Conservation (phyloP, 2,329 filamentous ascomycete species). For the Ceratocystiopsis brevicomis region DNA sequence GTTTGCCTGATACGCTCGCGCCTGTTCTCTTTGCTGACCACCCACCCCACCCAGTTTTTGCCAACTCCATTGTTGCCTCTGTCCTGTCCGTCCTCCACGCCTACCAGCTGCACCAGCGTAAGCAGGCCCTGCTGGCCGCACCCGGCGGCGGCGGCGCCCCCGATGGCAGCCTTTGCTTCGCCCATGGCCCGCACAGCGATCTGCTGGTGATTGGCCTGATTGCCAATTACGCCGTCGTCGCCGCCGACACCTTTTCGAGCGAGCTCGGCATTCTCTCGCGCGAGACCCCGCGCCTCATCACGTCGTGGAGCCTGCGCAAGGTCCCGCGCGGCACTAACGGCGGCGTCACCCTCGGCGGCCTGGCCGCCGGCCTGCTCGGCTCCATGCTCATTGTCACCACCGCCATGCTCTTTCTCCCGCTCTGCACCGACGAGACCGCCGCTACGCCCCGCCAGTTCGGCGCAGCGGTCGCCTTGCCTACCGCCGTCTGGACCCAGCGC, state of each 20-base stretch:
- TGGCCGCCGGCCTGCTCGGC: conserved; percentile 55
- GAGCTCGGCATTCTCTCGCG: conserved; percentile 82
- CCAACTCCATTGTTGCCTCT: conserved; percentile 68
- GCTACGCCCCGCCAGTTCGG: conserved; percentile 12
- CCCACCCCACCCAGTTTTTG: conserved; percentile 37
- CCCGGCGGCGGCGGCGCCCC: conserved; percentile 1
- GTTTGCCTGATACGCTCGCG: background rate
- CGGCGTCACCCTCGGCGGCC: conserved; percentile 60
- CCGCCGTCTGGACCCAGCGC: conserved; percentile 23
- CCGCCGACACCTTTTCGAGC: conserved; percentile 85
- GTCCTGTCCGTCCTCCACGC: conserved; percentile 40
- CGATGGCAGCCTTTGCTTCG: conserved; percentile 31
- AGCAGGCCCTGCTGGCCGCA: conserved; percentile 18
- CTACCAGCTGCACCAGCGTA: conserved; percentile 35
- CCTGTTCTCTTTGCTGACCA: background rate
- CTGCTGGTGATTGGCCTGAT: conserved; percentile 46
- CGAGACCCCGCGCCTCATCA: conserved; percentile 64
- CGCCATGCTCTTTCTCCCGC: conserved; percentile 48
- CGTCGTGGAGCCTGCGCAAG: conserved; percentile 51
- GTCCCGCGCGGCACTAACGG: conserved; percentile 90
- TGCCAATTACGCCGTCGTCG: conserved; percentile 76
- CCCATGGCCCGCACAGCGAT: conserved; percentile 35
- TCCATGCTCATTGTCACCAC: conserved; percentile 50
- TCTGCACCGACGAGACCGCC: conserved; percentile 29
- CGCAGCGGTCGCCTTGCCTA: conserved; percentile 19